Evolutionary conservation across 129 eudicot species (phyloP), one percentile per base, ranked within the genome.

Genomic region (Erigeron canadensis): DNA sequence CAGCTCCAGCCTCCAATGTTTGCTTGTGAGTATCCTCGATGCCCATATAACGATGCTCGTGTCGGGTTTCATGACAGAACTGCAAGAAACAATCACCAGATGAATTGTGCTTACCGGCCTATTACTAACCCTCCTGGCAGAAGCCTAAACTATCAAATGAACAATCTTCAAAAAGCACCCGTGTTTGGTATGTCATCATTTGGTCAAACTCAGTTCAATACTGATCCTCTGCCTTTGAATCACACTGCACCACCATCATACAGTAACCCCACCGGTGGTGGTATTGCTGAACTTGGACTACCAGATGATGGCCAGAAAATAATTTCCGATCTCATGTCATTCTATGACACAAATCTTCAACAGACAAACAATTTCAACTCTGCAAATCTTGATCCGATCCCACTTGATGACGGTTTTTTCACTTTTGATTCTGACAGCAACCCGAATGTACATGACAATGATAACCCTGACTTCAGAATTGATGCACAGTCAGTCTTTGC

Each of bases 241-340:
- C 74, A 72, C 16, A 15, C 54, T 48, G 56, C 75, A 59, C 55
- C 74, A 28, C 63, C 73, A 34, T 5, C 70, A 15, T 77, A 59
- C 17, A 17, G 34, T 4, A 57, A 65, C 34, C 34, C 34, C 45
- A 34, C 64, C 1, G 53, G 47, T 4, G 66, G 60, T 28, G 76
- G 65, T 63, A 71, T 72, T 72, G 73, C 83, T 7, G 76, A 73
- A 34, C 77, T 84, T 77, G 89, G 77, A 55, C 84, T 87, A 70
- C 89, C 93, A 0, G 93, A 87, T 63, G 93, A 87, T 58, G 93
- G 80, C 46, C 82, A 87, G 53, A 81, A 61, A 67, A 79, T 77
- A 85, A 87, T 87, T 17, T 60, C 86, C 47, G 87, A 87, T 22
- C 89, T 87, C 44, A 76, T 87, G 83, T 73, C 89, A 45, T 81